Evolutionary conservation across 345 rosid genomes (phyloP).

Genomic region (Cochlearia excelsa): DNA sequence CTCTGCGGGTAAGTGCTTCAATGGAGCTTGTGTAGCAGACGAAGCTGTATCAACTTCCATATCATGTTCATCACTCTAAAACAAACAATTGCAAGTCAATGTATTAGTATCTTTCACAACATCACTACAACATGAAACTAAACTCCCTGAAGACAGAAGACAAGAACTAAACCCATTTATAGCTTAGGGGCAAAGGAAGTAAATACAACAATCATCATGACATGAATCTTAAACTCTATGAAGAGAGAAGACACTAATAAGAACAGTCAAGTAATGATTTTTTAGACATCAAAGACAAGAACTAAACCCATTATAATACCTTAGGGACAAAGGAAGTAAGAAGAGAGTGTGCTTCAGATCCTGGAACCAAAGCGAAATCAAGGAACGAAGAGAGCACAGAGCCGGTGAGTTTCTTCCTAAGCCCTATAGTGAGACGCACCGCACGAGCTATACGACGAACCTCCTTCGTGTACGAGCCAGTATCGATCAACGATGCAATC

Average conservation of each 20-base stretch:
- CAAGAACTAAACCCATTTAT: background rate
- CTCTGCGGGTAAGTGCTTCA: slow-evolving; percentile 64
- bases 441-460: slow-evolving; percentile 71
- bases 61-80: slow-evolving; percentile 69
- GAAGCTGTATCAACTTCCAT: slow-evolving; percentile 90
- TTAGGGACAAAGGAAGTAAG: slow-evolving; percentile 57
- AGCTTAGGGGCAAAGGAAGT: slow-evolving; percentile 64
- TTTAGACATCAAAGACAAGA: background rate
- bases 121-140: background rate
- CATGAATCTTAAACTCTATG: too few species aligned
- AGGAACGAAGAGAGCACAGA: slow-evolving; percentile 55
- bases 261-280: too few species aligned
- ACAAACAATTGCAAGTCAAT: background rate
- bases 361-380: slow-evolving; percentile 52
- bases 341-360: slow-evolving; percentile 57
- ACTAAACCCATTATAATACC: slow-evolving; percentile 36
- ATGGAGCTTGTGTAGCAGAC: slow-evolving; percentile 42
- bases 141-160: slow-evolving; percentile 1
- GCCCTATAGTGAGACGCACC: slow-evolving; percentile 60
- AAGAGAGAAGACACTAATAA: background rate
- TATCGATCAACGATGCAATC: slow-evolving; percentile 62
- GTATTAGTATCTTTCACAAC: background rate
- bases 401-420: slow-evolving; percentile 60
- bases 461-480: slow-evolving; percentile 67
- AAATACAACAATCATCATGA: slow-evolving; percentile 10